phyloP scores from a whole-genome alignment of 352 stramenopile genomes.

The Thalassiosira exigua region DNA sequence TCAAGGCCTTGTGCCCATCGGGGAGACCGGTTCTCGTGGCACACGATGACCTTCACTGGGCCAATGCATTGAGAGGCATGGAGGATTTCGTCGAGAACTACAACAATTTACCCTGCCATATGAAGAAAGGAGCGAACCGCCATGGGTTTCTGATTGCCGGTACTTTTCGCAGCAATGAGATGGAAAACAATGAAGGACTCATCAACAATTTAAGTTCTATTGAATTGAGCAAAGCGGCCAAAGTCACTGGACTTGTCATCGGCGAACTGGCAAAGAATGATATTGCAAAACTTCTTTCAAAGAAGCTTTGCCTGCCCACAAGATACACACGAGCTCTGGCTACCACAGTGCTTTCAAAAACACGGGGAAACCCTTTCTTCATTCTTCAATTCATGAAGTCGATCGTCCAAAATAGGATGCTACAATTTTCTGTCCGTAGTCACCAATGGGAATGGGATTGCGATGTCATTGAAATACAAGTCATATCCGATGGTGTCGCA shows the following conservation, averaged over 20 bases:
- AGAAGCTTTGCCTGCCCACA: conserved; percentile 31
- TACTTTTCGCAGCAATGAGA: conserved; percentile 31
- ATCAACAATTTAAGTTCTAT: conserved; percentile 18
- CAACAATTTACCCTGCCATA: neutral
- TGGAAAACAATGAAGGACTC: neutral
- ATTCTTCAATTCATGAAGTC: conserved; percentile 34
- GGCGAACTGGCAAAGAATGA: conserved; percentile 22
- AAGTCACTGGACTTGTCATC: conserved; percentile 22
- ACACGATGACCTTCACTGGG: conserved; percentile 27
- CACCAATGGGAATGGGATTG: conserved; percentile 25
- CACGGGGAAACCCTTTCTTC: conserved; percentile 26
- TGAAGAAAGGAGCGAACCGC: neutral
- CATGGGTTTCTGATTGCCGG: conserved; percentile 15
- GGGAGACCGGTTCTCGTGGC: conserved; percentile 7
- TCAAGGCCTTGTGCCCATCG: conserved; percentile 3
- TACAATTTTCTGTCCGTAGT: conserved; percentile 13
- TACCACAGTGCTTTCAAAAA: conserved; percentile 10
- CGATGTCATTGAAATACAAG: conserved; percentile 16
- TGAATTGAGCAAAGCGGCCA: conserved; percentile 1
- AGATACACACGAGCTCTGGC: conserved; percentile 19
- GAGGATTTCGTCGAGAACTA: neutral
- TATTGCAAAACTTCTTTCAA: conserved; percentile 23
- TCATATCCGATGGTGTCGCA: conserved; percentile 20
- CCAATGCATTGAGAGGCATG: neutral
- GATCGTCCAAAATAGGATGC: conserved; percentile 20